Percentiles rank a stretch among this genome's conserved stretches.
Evolutionary conservation across 2,329 filamentous ascomycete species (phyloP).

Genomic region (Exophiala sideris): DNA sequence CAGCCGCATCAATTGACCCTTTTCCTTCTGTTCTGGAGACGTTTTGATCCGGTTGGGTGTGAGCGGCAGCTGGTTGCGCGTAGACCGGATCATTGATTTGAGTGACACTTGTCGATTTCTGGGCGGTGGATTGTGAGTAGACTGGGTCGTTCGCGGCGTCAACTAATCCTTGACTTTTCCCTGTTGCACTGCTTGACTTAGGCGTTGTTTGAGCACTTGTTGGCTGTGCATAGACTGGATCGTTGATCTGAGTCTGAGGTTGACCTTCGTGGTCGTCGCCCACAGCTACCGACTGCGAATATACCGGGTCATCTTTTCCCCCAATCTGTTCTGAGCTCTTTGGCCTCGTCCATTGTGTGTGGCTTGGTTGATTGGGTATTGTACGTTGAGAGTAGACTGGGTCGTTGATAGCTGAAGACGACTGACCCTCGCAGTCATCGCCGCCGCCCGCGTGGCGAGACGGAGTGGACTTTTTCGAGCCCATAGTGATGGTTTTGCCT

Average conservation of each 20-base stretch:
- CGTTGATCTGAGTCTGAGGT: not conserved
- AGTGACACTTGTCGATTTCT: not conserved
- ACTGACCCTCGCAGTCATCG: not conserved
- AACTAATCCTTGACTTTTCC: not conserved
- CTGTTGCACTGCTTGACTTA: not conserved
- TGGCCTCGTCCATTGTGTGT: not conserved
- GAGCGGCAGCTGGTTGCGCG: constrained; percentile 5
- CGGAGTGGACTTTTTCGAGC: not conserved
- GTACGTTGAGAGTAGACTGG: constrained; percentile 9
- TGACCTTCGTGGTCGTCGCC: not conserved
- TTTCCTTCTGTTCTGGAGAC: not conserved
- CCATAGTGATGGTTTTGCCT: not conserved
- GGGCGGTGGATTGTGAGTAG: constrained; percentile 12
- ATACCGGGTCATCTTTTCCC: not conserved
- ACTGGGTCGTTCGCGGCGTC: constrained; percentile 8
- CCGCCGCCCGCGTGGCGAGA: not conserved
- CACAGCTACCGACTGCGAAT: not conserved
- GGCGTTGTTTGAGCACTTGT: not conserved
- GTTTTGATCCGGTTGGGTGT: not conserved
- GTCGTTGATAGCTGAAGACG: constrained; percentile 6
- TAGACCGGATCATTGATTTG: constrained; percentile 17
- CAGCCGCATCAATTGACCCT: not conserved
- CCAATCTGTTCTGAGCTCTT: not conserved
- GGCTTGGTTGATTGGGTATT: not conserved
- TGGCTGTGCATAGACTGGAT: constrained; percentile 9